Evolutionary conservation across 202 grass and related monocot genomes (phyloP).

Genomic region (Cymbopogon flexuosus): DNA sequence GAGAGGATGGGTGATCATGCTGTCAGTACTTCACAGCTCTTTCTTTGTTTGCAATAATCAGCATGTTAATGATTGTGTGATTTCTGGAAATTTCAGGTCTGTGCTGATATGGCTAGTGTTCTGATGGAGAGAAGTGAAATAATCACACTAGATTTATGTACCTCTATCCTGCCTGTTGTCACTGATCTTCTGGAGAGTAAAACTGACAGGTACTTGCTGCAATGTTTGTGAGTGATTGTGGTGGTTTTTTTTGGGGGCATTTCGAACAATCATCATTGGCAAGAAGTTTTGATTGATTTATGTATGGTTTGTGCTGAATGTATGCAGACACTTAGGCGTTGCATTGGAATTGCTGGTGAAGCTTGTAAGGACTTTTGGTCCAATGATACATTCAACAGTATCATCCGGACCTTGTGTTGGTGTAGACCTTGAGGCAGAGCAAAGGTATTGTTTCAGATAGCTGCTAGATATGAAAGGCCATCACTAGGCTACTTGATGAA

Average conservation of each 20-base stretch:
- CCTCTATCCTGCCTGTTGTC: constrained; percentile 60
- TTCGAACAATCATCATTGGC: neutral
- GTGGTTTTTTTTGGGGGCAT: neutral
- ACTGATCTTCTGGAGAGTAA: constrained; percentile 82
- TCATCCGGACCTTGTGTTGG: constrained; percentile 78
- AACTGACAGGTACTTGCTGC: constrained; percentile 68
- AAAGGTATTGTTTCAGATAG: constrained; percentile 59
- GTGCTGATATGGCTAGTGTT: constrained; percentile 75
- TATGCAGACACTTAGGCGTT: constrained; percentile 63
- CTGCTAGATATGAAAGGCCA: neutral
- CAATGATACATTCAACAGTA: constrained; percentile 74
- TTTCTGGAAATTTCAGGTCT: constrained; percentile 60
- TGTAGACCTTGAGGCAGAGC: constrained; percentile 90
- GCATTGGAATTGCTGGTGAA: constrained; percentile 76
- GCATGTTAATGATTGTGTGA: neutral
- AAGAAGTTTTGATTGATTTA: constrained; percentile 9
- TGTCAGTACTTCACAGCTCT: constrained; percentile 45
- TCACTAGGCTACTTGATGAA: constrained; percentile 21
- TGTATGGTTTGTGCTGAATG: constrained; percentile 5
- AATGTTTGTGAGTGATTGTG: constrained; percentile 2
- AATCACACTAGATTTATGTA: constrained; percentile 89
- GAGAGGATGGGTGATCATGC: constrained; percentile 91
- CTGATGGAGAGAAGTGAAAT: constrained; percentile 72
- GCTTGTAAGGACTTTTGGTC: constrained; percentile 82
- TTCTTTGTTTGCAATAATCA: constrained; percentile 14